Base-by-base conservation (phyloP, 1,284 basidiomycete species). In the Trametes sp. region DNA sequence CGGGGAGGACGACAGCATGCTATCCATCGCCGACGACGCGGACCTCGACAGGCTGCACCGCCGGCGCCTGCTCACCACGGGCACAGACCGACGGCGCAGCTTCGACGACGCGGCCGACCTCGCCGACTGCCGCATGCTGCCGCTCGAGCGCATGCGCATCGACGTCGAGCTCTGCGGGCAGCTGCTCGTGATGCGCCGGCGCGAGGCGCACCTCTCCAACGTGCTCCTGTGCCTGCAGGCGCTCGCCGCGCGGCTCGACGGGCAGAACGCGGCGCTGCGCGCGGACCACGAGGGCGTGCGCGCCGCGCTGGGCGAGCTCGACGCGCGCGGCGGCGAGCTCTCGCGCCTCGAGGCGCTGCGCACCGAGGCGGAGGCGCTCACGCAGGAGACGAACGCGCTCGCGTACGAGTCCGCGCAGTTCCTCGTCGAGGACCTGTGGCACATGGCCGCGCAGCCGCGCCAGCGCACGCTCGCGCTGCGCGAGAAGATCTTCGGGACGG, bases 141-240 rank as follows among this genome's bases (percentile, higher is more conserved):
- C 82, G 6, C 64, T 81, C 14, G 87, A 92, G 53, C 80, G 82
- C 68, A 88, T 93, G 88, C 83, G 82, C 54, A 85, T 90, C 50
- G 91, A 93, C 69, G 90, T 92, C 38, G 90, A 89, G 67, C 78
- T 93, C n/a, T 87, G 87, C 69, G 89, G 87, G 2, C 87, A 93
- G 71, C 73, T 89, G 51, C 78, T 93, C 29, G 82, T 89, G 64
- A 86, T 92, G 85, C 77, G 76, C 36, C 78, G 90, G 48, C 81
- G 91, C 66, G 86, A 89, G 71, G 77, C 80, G 62, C 89, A 85
- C 72, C 72, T 86, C 33, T 73, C 76, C 45, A 80, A 82, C 63
- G 77, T 83, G 26, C 68, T 77, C 21, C 70, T 74, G 13, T 78
- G 79, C 65, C 75, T 87, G 28, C 74, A 81, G 60, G 84, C 85